Conservation (phyloP, 2,329 filamentous ascomycete genomes). For the Phoma sp. region DNA sequence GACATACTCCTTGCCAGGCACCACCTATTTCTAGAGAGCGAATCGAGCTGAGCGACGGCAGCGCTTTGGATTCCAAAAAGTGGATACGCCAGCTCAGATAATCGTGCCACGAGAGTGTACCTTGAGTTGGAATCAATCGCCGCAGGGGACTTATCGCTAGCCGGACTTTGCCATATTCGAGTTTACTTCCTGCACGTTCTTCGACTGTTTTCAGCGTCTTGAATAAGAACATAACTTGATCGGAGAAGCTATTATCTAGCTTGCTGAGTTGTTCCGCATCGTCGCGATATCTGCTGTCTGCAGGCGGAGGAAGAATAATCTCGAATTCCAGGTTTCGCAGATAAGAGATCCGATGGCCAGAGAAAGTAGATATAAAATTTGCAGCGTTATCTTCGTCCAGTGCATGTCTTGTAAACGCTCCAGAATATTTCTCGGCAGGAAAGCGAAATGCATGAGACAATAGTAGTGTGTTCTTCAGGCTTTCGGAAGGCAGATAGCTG, state of each 20-base stretch:
- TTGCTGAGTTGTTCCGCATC: constrained; percentile 6
- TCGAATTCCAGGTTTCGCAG: background rate
- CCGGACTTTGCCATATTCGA: background rate
- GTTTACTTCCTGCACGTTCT: background rate
- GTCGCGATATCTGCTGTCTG: constrained; percentile 10
- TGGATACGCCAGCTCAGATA: background rate
- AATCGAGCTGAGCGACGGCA: background rate
- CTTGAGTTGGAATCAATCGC: background rate
- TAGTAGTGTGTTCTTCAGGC: constrained; percentile 4
- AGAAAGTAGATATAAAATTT: constrained; percentile 6
- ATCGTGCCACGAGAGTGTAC: background rate
- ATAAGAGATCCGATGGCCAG: background rate
- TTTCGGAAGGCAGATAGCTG: background rate
- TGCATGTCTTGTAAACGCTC: constrained; percentile 4
- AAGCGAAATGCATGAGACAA: constrained; percentile 9
- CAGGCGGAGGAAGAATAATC: background rate
- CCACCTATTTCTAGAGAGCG: background rate
- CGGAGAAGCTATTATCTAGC: constrained; percentile 17
- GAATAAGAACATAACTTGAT: constrained; percentile 16
- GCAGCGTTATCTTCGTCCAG: constrained; percentile 5
- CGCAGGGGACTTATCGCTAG: background rate
- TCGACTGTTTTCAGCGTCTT: constrained; percentile 14
- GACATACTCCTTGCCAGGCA: too few relatives aligned
- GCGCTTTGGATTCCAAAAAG: background rate
- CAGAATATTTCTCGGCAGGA: constrained; percentile 4